A percentile compares a stretch with the other conserved stretches of the same genome.
phyloP scores from a whole-genome alignment of 768 basidiomycete species.

The Mycena pura region DNA sequence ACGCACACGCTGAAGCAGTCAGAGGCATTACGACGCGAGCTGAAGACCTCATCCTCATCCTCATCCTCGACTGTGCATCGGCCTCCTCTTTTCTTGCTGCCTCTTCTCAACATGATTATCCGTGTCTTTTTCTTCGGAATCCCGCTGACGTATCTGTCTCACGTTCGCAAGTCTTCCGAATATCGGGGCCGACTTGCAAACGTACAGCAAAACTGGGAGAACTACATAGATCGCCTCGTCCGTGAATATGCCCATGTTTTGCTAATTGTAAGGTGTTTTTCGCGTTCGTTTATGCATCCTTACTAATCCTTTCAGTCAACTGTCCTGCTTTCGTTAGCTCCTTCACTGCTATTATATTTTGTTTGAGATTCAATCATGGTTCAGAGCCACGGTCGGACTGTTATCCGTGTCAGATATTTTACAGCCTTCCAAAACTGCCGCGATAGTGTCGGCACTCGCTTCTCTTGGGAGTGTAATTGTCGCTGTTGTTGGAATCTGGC shows the following conservation, averaged over 20 bases:
- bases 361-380: background rate
- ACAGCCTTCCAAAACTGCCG: conserved; percentile 34
- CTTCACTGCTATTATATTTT: background rate
- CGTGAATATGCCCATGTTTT: conserved; percentile 64
- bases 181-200: conserved; percentile 56
- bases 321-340: conserved; percentile 57
- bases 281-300: background rate
- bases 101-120: conserved; percentile 45
- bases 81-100: conserved; percentile 33
- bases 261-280: conserved; percentile 50
- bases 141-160: conserved; percentile 56
- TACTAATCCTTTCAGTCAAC: conserved; percentile 46
- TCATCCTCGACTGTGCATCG: conserved; percentile 15
- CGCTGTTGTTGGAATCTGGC: conserved; percentile 64
- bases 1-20: conserved; percentile 44
- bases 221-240: conserved; percentile 56
- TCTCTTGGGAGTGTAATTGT: conserved; percentile 63
- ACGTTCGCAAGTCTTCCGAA: conserved; percentile 54
- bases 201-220: conserved; percentile 57
- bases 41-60: conserved; percentile 21
- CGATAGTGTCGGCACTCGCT: conserved; percentile 53
- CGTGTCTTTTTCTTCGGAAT: conserved; percentile 58
- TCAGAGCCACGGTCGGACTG: conserved; percentile 58
- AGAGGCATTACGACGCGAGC: conserved; percentile 28
- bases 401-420: conserved; percentile 51